Base-by-base conservation (phyloP, 495 filamentous ascomycete genomes). In the Aspergillus biplanus region DNA sequence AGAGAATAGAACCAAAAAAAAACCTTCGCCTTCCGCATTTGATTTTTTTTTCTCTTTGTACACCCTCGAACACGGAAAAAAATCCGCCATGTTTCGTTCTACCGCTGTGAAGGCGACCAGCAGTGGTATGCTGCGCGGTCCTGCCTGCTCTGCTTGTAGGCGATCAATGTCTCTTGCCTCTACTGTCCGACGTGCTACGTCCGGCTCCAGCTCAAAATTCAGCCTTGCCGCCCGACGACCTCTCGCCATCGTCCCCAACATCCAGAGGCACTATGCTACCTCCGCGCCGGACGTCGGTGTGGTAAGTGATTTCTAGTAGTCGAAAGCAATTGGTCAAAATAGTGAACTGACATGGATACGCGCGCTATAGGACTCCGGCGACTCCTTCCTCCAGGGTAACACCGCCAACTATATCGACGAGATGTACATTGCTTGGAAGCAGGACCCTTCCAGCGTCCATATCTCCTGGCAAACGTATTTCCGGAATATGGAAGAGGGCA, bases 391-490 rank as follows among this genome's bases (percentile, higher is more conserved):
- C 55, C 88, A 90, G 62, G 95, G 95, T 47, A 97, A 89, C 81
- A 90, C 93, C 61, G 95, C 95, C 75, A 97, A 97, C 81, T 99
- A 99, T 78, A 89, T 99, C 75, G 95, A 99, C 77, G 95, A 97
- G 85, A 99, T 99, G 95, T 99, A 99, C 78, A 77, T 99, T 78
- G 86, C 91, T 68, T 99, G 95, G 95, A 97, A 94, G 81, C 83
- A 89, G 63, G 92, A 99, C 69, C 92, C 96, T 18, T 85, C 87
- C 66, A 96, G 91, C 77, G 95, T 99, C 49, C 95, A 99, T 79
- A 83, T 97, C 69, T 99, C 95, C 74, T 99, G 95, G 95, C 95
- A 97, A 81, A 90, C 94, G 67, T 99, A 99, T 87, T 99, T 99
- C 85, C 89, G 87, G 74, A 99, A 99, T 79, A 97, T 99, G 92